Evolutionary conservation across 83 land plant genomes (phyloP).

Genomic region (Thuja plicata): DNA sequence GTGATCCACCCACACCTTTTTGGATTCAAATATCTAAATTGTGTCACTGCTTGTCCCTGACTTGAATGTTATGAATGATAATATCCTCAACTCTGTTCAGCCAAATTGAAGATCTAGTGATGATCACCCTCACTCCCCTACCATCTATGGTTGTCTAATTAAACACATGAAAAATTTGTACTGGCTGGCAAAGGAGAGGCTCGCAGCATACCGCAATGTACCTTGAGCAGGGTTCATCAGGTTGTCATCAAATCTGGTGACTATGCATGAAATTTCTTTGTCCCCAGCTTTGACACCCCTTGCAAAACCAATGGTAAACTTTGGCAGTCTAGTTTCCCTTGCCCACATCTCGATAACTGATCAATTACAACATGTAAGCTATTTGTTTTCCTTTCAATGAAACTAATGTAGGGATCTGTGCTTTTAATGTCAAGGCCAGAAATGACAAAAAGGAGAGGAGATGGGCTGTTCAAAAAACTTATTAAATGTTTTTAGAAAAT

Average conservation of each 20-base stretch:
- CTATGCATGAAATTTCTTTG: slow-evolving; percentile 25
- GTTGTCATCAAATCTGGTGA: slow-evolving; percentile 35
- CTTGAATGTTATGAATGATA: slow-evolving; percentile 20
- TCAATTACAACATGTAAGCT: too few species aligned
- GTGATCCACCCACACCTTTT: slow-evolving; percentile 45
- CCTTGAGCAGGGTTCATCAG: slow-evolving; percentile 42
- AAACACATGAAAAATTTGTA: slow-evolving; percentile 23
- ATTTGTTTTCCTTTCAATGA: too few species aligned
- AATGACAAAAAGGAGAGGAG: too few species aligned
- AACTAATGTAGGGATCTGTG: too few species aligned
- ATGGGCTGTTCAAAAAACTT: too few species aligned
- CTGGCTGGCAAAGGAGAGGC: not conserved
- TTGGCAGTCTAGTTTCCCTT: slow-evolving; percentile 21
- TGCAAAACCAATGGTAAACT: slow-evolving; percentile 42
- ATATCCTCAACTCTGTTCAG: slow-evolving; percentile 8
- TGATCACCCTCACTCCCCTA: slow-evolving; percentile 39
- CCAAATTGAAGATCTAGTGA: slow-evolving; percentile 17
- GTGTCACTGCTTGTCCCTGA: not conserved
- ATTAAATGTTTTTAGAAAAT: too few species aligned
- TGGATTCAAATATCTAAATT: slow-evolving; percentile 32
- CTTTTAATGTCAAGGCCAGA: too few species aligned
- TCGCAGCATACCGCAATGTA: slow-evolving; percentile 39
- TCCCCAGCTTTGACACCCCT: slow-evolving; percentile 28
- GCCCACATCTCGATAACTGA: not conserved
- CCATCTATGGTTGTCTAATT: slow-evolving; percentile 41